Base-by-base conservation (phyloP, 2,329 filamentous ascomycete species). In the Penicillium fuscoglaucum region DNA sequence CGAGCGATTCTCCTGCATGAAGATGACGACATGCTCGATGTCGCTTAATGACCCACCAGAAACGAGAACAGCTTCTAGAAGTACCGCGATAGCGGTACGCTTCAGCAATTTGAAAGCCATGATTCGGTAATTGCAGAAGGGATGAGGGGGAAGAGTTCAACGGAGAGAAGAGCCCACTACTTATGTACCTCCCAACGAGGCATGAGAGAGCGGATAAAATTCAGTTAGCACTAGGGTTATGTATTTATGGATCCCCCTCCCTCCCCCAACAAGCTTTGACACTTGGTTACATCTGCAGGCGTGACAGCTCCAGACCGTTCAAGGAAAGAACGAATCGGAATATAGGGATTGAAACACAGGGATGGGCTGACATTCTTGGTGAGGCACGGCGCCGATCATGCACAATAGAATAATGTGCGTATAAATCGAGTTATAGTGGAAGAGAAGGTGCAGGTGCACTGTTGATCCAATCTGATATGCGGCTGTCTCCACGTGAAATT, bases 11-110 rank as follows among this genome's bases (percentile, higher is more conserved):
- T 80, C 80, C 65, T 84, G 82, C 82, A 84, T 84, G 70, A 84
- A 84, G 12, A 84, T 78, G 12, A 84, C 78, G 29, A 84, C 82
- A 80, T 85, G 82, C 26, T 84, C 76, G 57, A 84, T 81, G 57
- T 84, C 82, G 28, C 74, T 75, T 35, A 83, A 70, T 8, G 79
- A 79, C 2, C 73, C 75, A 6, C 74, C 78, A 4, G 59, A 63
- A 29, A 66, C 64, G 13, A 63, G 65, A 17, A 49, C 58, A 35
- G 59, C 63, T 46, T 54, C 59, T 24, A 69, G 46, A 12, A 68
- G 54, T 41, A 68, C 28, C 8, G 58, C 49, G 9, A 70, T 41
- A 33, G 50, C 57, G 35, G 58, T 49, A 21, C 59, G 57, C 6
- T 62, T 37, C 1, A 67, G 53, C 43, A 55, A 31, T 13, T 26